Evolutionary conservation across 495 filamentous ascomycete genomes (phyloP).

Genomic region (Tuber magnatum): DNA sequence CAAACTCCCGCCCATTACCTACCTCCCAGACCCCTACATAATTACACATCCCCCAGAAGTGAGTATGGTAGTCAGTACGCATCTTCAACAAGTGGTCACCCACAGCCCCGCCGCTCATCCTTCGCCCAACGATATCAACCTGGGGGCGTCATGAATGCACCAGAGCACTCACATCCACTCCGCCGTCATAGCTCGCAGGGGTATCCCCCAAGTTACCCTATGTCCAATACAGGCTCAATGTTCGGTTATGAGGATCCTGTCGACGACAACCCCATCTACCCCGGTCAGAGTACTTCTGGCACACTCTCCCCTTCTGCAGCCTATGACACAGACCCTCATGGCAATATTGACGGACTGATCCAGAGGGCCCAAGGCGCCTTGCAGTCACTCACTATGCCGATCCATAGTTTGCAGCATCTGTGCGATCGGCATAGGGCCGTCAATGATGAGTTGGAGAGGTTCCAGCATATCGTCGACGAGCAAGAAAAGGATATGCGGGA

Average conservation of each 20-base stretch:
- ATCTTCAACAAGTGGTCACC: constrained; percentile 30
- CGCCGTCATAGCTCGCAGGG: constrained; percentile 31
- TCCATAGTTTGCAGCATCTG: constrained; percentile 36
- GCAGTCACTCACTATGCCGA: constrained; percentile 30
- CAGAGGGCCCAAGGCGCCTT: constrained; percentile 36
- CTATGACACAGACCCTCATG: constrained; percentile 33
- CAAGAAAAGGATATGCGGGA: constrained; percentile 47
- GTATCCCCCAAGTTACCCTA: constrained; percentile 25
- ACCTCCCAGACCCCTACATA: constrained; percentile 26
- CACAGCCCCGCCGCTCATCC: constrained; percentile 24
- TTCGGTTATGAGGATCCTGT: constrained; percentile 30
- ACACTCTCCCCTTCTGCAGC: constrained; percentile 29
- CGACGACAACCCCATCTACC: constrained; percentile 30
- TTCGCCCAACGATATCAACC: constrained; percentile 29
- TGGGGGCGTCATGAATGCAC: constrained; percentile 16
- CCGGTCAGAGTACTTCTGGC: constrained; percentile 10
- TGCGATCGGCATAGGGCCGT: constrained; percentile 38
- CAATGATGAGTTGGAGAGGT: constrained; percentile 32
- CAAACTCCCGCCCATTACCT: constrained; percentile 29
- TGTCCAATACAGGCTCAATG: constrained; percentile 25
- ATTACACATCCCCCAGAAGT: constrained; percentile 23
- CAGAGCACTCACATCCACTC: constrained; percentile 7
- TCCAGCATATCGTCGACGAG: constrained; percentile 32
- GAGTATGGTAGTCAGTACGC: constrained; percentile 35
- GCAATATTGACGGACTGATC: constrained; percentile 36